Evolutionary conservation across 805 yeast species (phyloP), one percentile per base, ranked within the genome.

Genomic region (Clavispora carvajalis): DNA sequence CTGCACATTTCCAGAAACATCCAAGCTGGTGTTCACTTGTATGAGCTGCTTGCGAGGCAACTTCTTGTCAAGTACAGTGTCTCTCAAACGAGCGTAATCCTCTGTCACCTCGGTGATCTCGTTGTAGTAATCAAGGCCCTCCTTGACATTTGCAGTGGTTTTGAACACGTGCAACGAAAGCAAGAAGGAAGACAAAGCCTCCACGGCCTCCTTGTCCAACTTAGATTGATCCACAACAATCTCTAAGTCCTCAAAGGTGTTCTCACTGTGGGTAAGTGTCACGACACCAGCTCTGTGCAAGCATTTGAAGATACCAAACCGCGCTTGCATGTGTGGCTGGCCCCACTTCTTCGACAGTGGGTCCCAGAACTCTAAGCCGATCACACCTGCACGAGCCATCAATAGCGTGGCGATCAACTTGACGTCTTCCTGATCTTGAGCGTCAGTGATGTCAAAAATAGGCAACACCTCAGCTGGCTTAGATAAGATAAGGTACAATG

Each of bases 281-380:
- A 80, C 80, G 29, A 87, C 81, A 22, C 84, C 80, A 1, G 88
- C 82, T 39, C 79, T 72, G 53, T 84, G 63, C 57, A 85, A 80
- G 11, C 82, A 74, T 65, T 85, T 85, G 73, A 85, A 72, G 51
- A 88, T 87, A 23, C 93, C 86, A 63, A 75, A 88, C 61, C 96
- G 73, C 3, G 95, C 96, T 66, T 87, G 95, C 88, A 87, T 86
- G 60, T 88, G 96, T 11, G 96, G 81, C 66, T 88, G 96, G 22
- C 96, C 96, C 95, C 96, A 88, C 63, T 86, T 87, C 44, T 70
- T 67, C 22, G 86, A 74, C 34, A 63, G 63, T 29, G 95, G 95
- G 60, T 88, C 95, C 88, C 95, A 88, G 59, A 74, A 85, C 60
- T 88, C 95, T 56, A 88, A 71, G 7, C 85, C 91, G 25, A 84